A percentile compares a stretch with the other conserved stretches of the same genome.
These are phyloP conservation scores for Cymbidium sinense DNA, from an alignment of 106 monocot genomes.

Conservation along the genomic window DNA sequence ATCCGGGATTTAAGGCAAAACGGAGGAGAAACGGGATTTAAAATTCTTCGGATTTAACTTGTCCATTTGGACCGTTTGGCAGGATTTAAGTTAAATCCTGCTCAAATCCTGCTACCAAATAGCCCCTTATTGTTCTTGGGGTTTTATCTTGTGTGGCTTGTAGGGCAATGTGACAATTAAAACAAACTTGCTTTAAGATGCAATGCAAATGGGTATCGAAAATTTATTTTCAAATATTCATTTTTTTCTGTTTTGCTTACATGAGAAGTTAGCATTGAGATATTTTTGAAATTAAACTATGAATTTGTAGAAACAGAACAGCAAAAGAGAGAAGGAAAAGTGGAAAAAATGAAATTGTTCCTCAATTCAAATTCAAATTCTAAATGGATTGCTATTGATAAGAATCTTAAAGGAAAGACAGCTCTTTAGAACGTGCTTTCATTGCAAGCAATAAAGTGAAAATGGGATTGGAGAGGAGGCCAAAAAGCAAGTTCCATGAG, in stretches of 20 bases:
- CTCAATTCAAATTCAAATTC: neutral
- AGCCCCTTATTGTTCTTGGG: neutral
- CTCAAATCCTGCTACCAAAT: no score
- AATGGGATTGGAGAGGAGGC: slow-evolving; percentile 18
- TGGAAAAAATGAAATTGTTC: slow-evolving; percentile 1
- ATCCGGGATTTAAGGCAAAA: no score
- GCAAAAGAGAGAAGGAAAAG: slow-evolving; percentile 1
- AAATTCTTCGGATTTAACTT: no score
- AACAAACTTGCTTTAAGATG: neutral
- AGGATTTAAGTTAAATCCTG: no score
- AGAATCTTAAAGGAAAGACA: slow-evolving; percentile 6
- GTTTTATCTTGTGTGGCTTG: neutral
- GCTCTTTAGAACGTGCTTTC: neutral
- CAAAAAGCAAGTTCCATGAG: slow-evolving; percentile 73
- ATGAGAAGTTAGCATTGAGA: neutral
- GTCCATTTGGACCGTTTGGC: no score
- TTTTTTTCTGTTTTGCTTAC: neutral
- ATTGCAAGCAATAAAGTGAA: slow-evolving; percentile 3
- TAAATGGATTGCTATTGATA: neutral
- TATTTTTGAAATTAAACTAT: neutral
- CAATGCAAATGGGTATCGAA: neutral
- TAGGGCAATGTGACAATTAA: neutral
- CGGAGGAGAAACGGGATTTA: no score
- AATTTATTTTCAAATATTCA: neutral
- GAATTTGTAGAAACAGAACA: neutral